A percentile compares a stretch with the other conserved stretches of the same genome.
These are phyloP conservation scores for Blastocystis sp. DNA, from an alignment of 352 stramenopile genomes.

Conservation along the genomic window DNA sequence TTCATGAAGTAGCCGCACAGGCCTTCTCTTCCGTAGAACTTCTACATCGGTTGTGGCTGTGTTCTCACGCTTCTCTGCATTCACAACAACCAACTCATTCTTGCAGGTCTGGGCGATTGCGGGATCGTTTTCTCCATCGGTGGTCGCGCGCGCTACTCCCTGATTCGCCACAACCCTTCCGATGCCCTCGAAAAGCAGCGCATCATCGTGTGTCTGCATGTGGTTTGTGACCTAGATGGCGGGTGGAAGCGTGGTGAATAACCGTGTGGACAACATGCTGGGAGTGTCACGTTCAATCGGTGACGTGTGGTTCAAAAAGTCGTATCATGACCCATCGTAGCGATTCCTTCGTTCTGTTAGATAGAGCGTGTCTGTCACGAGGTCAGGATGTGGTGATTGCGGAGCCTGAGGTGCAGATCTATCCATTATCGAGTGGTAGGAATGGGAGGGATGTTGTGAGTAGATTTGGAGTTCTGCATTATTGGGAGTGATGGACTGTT, in stretches of 20 bases:
- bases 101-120: conserved; percentile 39
- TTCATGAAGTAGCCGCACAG: neutral
- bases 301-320: conserved; percentile 50
- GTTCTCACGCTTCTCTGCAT: conserved; percentile 52
- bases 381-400: conserved; percentile 25
- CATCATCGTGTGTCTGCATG: neutral
- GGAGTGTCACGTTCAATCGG: conserved; percentile 28
- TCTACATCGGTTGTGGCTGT: conserved; percentile 14
- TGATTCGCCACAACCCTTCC: conserved; percentile 26
- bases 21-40: neutral
- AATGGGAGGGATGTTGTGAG: neutral
- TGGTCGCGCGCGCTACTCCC: neutral
- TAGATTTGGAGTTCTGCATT: conserved; percentile 58
- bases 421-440: conserved; percentile 36
- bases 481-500: conserved; percentile 36
- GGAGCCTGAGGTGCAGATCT: conserved; percentile 36
- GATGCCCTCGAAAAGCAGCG: neutral
- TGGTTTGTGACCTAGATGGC: neutral
- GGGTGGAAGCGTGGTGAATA: conserved; percentile 16
- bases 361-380: neutral
- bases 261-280: conserved; percentile 22
- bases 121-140: conserved; percentile 44
- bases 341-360: neutral
- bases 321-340: neutral
- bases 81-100: conserved; percentile 59